Base-by-base conservation (phyloP, 768 basidiomycete species). In the Leucosporidium creatinivorum region DNA sequence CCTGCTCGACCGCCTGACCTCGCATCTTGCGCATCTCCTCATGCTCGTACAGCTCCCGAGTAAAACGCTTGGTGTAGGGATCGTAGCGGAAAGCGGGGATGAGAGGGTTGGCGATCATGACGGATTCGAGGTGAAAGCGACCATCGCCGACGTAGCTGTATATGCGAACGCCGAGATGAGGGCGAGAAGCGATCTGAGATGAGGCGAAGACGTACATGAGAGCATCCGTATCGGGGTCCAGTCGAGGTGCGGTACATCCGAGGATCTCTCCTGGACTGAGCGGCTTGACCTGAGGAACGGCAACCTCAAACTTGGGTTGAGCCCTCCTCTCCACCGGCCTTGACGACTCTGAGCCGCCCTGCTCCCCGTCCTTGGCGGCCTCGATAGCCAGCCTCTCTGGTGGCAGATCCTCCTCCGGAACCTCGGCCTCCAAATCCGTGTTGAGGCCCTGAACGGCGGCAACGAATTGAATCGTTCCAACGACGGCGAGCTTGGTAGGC, bases 21-120 rank as follows among this genome's bases (percentile, higher is more conserved):
- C 96, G 82, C 49, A 87, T 79, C 0, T 77, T 75, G 57, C 87
- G 84, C 96, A 99, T 99, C 79, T 92, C 88, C 13, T 80, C 77
- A 75, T 98, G 92, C 73, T 91, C 84, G 73, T 98, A 99, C 5
- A 86, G 83, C 76, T 99, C 96, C 66, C 91, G 81, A 2, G 96
- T 97, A 60, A 99, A 82, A 76, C 93, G 96, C 79, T 99, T 99
- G 26, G 92, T 91, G 78, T 98, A 99, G 5, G 96, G 96, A 76
- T 98, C 96, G 79, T 98, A 99, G 26, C 96, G 86, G 80, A 96
- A 99, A 0, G 96, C 93, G 17, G 96, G 93, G 23, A 98, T 83
- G 36, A 84, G 79, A 0, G 96, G 96, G 77, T 99, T 99, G n/a
- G 93, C 92, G 67, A 99, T 96, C 96, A 99, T 99, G 77, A 97